Percentiles rank a stretch among this genome's conserved stretches.
Conservation (phyloP, 768 basidiomycete species). For the Mycena belliarum region DNA sequence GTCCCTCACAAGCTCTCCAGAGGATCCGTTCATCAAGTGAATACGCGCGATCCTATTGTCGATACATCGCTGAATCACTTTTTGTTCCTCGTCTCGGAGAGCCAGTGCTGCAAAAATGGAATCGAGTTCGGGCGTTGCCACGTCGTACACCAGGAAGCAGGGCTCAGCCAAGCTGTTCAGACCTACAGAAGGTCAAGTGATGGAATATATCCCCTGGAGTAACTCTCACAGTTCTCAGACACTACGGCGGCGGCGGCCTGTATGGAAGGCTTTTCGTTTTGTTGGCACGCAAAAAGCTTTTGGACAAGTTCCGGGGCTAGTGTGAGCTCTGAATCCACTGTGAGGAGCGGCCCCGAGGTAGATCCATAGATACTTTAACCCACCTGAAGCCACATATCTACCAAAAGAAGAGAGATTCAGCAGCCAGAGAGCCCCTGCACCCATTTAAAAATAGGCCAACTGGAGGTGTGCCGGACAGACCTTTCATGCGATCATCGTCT, state of each 20-base stretch:
- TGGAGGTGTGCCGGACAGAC: background rate
- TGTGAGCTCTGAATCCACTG: slow-evolving; percentile 49
- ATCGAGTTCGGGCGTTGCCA: slow-evolving; percentile 46
- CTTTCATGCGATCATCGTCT: slow-evolving; percentile 92
- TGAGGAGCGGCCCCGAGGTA: background rate
- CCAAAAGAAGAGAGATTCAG: slow-evolving; percentile 67
- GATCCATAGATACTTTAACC: background rate
- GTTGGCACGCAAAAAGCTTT: slow-evolving; percentile 70
- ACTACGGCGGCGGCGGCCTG: slow-evolving; percentile 58
- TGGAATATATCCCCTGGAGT: slow-evolving; percentile 14
- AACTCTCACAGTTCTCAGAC: slow-evolving; percentile 56
- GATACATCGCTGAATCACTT: slow-evolving; percentile 14
- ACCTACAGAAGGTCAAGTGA: slow-evolving; percentile 37
- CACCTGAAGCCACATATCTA: slow-evolving; percentile 47
- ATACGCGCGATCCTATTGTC: slow-evolving; percentile 49
- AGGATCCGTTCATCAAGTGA: slow-evolving; percentile 40
- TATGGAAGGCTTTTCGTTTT: slow-evolving; percentile 87
- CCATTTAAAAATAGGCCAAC: background rate
- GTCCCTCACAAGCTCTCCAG: slow-evolving; percentile 44
- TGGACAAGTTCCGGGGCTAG: slow-evolving; percentile 59
- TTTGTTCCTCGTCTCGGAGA: slow-evolving; percentile 32
- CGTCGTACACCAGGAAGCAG: slow-evolving; percentile 52
- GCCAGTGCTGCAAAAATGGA: slow-evolving; percentile 38
- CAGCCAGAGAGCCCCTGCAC: slow-evolving; percentile 68
- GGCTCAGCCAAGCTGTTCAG: slow-evolving; percentile 65